Base-by-base conservation (phyloP, 164 flowering plant species). In the Cinnamomum micranthum region DNA sequence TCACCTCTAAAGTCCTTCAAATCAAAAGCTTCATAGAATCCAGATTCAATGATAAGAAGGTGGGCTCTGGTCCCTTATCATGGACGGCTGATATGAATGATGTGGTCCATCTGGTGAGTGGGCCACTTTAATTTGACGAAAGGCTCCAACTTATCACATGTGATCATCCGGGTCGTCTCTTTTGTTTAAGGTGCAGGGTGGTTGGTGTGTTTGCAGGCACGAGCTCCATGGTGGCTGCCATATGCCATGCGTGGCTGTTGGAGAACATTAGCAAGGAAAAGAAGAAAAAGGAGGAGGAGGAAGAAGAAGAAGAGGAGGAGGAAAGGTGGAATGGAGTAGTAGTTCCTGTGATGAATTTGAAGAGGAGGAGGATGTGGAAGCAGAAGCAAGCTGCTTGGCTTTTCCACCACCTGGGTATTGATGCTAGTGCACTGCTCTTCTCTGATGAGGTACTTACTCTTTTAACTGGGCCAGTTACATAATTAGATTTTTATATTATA, bases 221-320 rank as follows among this genome's bases (percentile, higher is more conserved):
- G 2, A 88, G 88, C 71, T 87, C 95, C 7, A 88, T 91, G 92
- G 85, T 87, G 65, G 91, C 95, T 11, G 89, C 92, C 0, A 85
- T 88, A 62, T 86, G 91, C 75, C 86, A 89, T 69, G 88, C 93
- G 11, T 91, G 95, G 92, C 71, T 89, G 69, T 71, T 87, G 79
- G 87, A 84, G 67, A 87, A 81, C 35, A 55, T 74, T 73, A 81
- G 73, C 47, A 74, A 65, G 17, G 75, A 68, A 10, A 83, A 78
- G 17, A 86, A 62, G 28, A 67, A 85, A 74, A 68, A 85, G 95
- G 70, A 74, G 73, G 15, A 82, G 77, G 41, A 86, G 86, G 92
- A 86, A 86, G 80, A 88, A 80, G 50, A 73, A 65, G 60, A 75
- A 73, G 82, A 74, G 33, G 75, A 65, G 17, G 75, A 68, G 6